Evolutionary conservation across 768 basidiomycete species (phyloP).

Genomic region (Leccinum subgranulosum): DNA sequence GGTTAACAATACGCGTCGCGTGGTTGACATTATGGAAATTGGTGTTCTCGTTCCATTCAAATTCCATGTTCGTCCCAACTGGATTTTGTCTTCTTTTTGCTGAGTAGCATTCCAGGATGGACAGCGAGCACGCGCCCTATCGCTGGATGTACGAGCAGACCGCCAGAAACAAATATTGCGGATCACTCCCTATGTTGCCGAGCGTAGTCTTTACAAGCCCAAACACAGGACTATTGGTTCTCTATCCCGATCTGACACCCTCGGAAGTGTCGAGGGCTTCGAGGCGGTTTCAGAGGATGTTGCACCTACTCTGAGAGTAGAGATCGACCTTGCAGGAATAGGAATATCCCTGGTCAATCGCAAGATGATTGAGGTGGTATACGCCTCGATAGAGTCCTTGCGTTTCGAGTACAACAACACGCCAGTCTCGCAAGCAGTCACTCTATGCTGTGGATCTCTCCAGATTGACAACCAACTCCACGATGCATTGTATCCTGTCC

Average conservation of each 20-base stretch:
- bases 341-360: slow-evolving; percentile 91
- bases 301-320: slow-evolving; percentile 59
- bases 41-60: slow-evolving; percentile 89
- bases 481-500: slow-evolving; percentile 91
- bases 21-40: slow-evolving; percentile 93
- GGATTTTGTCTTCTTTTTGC: not conserved
- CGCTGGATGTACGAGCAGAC: slow-evolving; percentile 91
- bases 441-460: slow-evolving; percentile 76
- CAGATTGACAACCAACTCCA: slow-evolving; percentile 98
- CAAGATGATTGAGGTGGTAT: slow-evolving; percentile 84
- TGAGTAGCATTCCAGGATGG: slow-evolving; percentile 39
- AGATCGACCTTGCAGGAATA: slow-evolving; percentile 82
- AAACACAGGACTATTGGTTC: slow-evolving; percentile 45
- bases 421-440: slow-evolving; percentile 73
- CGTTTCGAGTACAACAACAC: slow-evolving; percentile 85
- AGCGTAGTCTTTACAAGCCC: slow-evolving; percentile 85
- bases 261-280: slow-evolving; percentile 70
- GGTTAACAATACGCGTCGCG: slow-evolving; percentile 57
- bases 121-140: slow-evolving; percentile 63
- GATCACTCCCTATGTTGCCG: slow-evolving; percentile 84
- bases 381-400: slow-evolving; percentile 73
- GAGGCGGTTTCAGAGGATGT: slow-evolving; percentile 82
- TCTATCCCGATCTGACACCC: slow-evolving; percentile 62
- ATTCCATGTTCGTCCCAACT: slow-evolving; percentile 54
- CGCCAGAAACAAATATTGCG: slow-evolving; percentile 79